Percentiles rank a stretch among this genome's conserved stretches.
Conservation (phyloP, 2,329 filamentous ascomycete species). For the Xylariaceae sp. region DNA sequence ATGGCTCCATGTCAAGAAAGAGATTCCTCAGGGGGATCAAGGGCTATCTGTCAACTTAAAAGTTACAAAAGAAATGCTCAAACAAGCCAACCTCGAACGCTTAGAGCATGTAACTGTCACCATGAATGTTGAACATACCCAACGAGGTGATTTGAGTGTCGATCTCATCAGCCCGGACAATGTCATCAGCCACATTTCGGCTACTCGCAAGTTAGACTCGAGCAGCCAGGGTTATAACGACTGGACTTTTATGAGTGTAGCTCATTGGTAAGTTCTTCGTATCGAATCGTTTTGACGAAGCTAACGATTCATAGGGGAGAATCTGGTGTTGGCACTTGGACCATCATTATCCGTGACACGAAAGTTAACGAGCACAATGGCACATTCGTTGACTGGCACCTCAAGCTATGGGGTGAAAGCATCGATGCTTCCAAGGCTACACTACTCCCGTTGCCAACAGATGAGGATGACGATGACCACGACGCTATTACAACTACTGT, state of each 20-base stretch:
- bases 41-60: constrained; percentile 83
- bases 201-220: constrained; percentile 73
- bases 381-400: constrained; percentile 86
- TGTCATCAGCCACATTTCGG: constrained; percentile 83
- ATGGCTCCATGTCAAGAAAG: constrained; percentile 87
- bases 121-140: constrained; percentile 91
- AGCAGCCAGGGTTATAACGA: constrained; percentile 77
- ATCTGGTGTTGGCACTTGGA: constrained; percentile 86
- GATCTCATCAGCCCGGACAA: constrained; percentile 86
- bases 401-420: constrained; percentile 92
- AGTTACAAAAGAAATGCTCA: constrained; percentile 81
- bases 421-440: constrained; percentile 77
- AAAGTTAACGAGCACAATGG: constrained; percentile 78
- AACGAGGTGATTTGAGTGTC: constrained; percentile 89
- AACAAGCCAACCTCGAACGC: constrained; percentile 80
- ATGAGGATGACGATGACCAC: constrained; percentile 84
- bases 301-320: constrained; percentile 71
- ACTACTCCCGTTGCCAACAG: constrained; percentile 80
- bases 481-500: constrained; percentile 71
- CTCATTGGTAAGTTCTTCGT: constrained; percentile 75
- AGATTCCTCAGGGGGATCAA: constrained; percentile 82
- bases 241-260: constrained; percentile 99
- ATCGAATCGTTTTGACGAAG: background rate
- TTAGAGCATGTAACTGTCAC: constrained; percentile 96
- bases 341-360: constrained; percentile 85